Conservation (phyloP, 306 rosid species). For the Fragaria ananassa region DNA sequence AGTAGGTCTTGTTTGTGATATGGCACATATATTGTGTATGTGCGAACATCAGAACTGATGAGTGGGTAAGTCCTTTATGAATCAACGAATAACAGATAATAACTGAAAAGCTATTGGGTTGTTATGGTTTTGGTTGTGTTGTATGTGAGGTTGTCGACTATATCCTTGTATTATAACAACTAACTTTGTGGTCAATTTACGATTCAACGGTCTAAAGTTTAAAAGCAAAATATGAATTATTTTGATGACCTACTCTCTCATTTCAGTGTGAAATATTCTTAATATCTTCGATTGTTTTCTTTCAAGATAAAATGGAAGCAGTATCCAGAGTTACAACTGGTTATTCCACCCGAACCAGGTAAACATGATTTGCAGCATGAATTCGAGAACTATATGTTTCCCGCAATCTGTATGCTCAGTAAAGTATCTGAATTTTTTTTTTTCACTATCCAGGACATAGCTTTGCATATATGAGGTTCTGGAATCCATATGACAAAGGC, state of each 20-base stretch:
- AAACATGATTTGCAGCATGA: background rate
- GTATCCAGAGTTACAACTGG: slow-evolving; percentile 45
- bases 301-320: slow-evolving; percentile 46
- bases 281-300: background rate
- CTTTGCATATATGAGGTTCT: slow-evolving; percentile 22
- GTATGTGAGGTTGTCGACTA: background rate
- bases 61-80: slow-evolving; percentile 44
- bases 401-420: background rate
- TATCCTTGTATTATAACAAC: background rate
- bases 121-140: background rate
- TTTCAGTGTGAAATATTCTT: background rate
- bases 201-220: background rate
- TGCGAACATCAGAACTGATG: slow-evolving; percentile 48
- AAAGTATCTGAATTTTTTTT: background rate
- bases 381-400: background rate
- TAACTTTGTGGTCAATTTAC: background rate
- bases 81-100: background rate
- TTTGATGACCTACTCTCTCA: background rate
- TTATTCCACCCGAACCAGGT: slow-evolving; percentile 36
- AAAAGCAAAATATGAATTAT: background rate
- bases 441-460: slow-evolving; percentile 20
- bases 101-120: no score
- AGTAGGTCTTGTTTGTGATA: slow-evolving; percentile 31
- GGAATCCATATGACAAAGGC: slow-evolving; percentile 48
- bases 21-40: slow-evolving; percentile 50